Conservation (phyloP, 129 eudicot species). For the Lonicera japonica region DNA sequence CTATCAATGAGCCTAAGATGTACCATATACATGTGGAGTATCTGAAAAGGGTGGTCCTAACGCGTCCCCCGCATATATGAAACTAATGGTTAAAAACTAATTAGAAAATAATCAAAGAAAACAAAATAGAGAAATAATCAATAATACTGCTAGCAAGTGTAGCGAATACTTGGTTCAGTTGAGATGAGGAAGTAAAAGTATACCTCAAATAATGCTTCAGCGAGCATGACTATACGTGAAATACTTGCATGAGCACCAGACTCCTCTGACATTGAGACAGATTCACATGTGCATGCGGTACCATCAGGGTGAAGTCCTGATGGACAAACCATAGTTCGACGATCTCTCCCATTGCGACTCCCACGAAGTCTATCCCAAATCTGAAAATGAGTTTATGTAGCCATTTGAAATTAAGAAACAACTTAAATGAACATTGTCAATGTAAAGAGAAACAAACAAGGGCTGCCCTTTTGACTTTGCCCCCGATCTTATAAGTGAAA, state of each 20-base stretch:
- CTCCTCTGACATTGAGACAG: constrained; percentile 35
- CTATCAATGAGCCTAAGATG: too few species aligned
- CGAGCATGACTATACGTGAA: constrained; percentile 62
- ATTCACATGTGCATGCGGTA: constrained; percentile 45
- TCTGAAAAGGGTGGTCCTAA: too few species aligned
- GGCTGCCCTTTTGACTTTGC: too few species aligned
- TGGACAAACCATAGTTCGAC: constrained; percentile 37
- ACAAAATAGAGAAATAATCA: background rate
- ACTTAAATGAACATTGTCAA: background rate
- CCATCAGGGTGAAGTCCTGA: constrained; percentile 47
- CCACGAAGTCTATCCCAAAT: constrained; percentile 56
- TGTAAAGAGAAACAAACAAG: background rate
- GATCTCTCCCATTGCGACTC: constrained; percentile 22
- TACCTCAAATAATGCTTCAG: constrained; percentile 80
- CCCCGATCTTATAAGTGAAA: too few species aligned
- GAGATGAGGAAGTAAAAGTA: too few species aligned
- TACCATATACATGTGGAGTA: too few species aligned
- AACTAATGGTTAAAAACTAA: background rate
- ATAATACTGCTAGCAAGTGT: background rate
- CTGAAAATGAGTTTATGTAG: constrained; percentile 32
- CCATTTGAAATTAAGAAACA: background rate
- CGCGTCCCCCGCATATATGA: too few species aligned
- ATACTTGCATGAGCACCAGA: constrained; percentile 49
- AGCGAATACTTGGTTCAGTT: background rate
- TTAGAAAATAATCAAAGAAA: background rate